Evolutionary conservation across 208 protist genomes (phyloP).

Genomic region (Leishmania amazonensis): DNA sequence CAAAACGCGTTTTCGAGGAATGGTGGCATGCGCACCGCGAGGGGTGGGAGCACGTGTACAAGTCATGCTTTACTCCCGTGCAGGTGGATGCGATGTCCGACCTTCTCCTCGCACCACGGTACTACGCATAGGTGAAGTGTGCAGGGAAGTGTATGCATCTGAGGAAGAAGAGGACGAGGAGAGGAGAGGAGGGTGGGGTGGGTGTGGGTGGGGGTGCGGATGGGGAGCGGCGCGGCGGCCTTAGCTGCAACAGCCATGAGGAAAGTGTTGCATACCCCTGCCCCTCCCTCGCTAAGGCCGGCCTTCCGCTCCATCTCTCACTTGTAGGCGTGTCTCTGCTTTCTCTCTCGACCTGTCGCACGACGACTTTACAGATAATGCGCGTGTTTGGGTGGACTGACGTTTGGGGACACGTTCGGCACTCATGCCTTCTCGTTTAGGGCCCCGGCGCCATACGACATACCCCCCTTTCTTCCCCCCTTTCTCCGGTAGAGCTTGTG

Average conservation of each 20-base stretch:
- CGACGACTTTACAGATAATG: background rate
- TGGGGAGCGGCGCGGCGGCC: background rate
- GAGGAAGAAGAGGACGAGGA: background rate
- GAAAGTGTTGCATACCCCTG: background rate
- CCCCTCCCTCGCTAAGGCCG: background rate
- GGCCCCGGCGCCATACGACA: background rate
- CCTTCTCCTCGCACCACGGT: conserved; percentile 50
- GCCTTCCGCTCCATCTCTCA: background rate
- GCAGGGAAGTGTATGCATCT: too few species aligned
- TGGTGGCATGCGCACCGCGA: conserved; percentile 85
- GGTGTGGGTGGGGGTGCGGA: too few species aligned
- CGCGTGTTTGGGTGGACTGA: background rate
- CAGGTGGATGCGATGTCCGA: conserved; percentile 59
- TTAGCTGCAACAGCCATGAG: background rate
- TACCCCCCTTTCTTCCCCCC: background rate
- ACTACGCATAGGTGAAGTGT: conserved; percentile 57
- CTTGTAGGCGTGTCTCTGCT: background rate
- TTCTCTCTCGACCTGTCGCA: background rate
- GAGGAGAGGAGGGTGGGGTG: background rate
- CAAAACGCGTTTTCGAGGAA: conserved; percentile 62
- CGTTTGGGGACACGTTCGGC: background rate
- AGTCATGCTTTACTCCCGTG: conserved; percentile 49
- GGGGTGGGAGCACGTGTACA: conserved; percentile 71
- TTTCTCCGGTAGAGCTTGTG: background rate
- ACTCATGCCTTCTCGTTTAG: background rate